Conservation (phyloP, 1,284 basidiomycete genomes). For the Phylloporus sp. region DNA sequence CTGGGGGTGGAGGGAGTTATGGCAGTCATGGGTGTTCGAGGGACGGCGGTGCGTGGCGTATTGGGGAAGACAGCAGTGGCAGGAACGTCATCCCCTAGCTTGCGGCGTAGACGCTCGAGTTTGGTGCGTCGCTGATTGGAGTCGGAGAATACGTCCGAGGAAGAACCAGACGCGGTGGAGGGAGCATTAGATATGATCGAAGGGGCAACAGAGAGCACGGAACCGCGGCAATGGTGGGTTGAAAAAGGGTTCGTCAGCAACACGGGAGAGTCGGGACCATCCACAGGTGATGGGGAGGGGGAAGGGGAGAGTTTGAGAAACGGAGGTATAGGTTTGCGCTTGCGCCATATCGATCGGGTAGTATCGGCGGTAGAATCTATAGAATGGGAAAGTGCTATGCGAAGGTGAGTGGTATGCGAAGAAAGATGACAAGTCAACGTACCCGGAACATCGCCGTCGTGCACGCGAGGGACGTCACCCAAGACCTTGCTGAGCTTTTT, state of each 20-base stretch:
- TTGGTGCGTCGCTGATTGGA: constrained; percentile 51
- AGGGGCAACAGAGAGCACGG: neutral
- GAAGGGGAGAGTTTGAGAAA: constrained; percentile 19
- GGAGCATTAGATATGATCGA: constrained; percentile 23
- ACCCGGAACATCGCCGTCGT: constrained; percentile 42
- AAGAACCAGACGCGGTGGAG: constrained; percentile 21
- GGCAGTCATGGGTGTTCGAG: constrained; percentile 9
- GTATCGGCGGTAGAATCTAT: neutral
- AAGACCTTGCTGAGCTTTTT: constrained; percentile 65
- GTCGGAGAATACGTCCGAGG: constrained; percentile 18
- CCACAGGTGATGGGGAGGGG: neutral
- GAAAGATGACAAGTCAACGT: neutral
- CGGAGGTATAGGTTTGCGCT: constrained; percentile 34
- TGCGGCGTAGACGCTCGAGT: constrained; percentile 61
- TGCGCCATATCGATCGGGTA: constrained; percentile 28
- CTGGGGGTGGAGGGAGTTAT: neutral
- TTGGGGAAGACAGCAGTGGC: constrained; percentile 57
- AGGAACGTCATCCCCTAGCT: constrained; percentile 63
- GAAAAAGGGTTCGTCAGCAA: neutral
- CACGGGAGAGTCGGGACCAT: constrained; percentile 3
- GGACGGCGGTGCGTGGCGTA: constrained; percentile 17
- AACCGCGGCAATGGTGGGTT: constrained; percentile 4
- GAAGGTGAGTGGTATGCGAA: neutral
- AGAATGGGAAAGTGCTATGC: too few species aligned
- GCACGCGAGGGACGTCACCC: constrained; percentile 60